phyloP scores from a whole-genome alignment of 345 rosid species.

The Ricinus communis region DNA sequence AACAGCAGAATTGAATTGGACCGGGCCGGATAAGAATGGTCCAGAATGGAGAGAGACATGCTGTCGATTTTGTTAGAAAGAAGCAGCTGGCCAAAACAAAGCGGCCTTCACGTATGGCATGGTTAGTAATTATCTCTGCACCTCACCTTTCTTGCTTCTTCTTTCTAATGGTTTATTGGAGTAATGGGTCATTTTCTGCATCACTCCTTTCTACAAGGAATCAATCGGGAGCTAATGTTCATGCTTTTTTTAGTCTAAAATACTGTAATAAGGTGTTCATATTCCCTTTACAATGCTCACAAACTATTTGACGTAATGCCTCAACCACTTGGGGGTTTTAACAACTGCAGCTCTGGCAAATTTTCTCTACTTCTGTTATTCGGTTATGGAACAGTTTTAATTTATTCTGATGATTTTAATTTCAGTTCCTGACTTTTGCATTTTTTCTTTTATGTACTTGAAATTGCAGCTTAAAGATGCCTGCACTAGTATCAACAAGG shows the following conservation, averaged over 20 bases:
- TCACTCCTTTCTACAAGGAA: not conserved
- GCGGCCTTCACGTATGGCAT: not conserved
- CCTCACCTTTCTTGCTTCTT: not conserved
- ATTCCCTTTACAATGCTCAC: not conserved
- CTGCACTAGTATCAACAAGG: constrained; percentile 50
- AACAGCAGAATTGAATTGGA: too few relatives aligned
- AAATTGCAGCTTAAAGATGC: too few relatives aligned
- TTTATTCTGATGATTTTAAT: not conserved
- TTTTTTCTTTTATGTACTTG: constrained; percentile 8
- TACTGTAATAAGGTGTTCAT: too few relatives aligned
- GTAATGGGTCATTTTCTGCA: not conserved
- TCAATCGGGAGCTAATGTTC: not conserved
- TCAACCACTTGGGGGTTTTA: not conserved
- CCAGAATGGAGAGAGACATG: too few relatives aligned
- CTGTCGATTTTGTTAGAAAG: too few relatives aligned
- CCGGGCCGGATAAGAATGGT: too few relatives aligned
- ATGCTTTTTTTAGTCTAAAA: not conserved
- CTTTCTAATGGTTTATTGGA: not conserved
- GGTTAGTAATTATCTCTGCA: not conserved
- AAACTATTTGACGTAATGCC: constrained; percentile 17
- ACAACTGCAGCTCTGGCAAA: too few relatives aligned
- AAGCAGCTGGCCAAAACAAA: constrained; percentile 25
- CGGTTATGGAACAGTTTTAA: too few relatives aligned
- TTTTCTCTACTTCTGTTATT: too few relatives aligned
- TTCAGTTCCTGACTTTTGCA: not conserved